Base-by-base conservation (phyloP, 1,284 basidiomycete genomes). In the Ganoderma resinaceum region DNA sequence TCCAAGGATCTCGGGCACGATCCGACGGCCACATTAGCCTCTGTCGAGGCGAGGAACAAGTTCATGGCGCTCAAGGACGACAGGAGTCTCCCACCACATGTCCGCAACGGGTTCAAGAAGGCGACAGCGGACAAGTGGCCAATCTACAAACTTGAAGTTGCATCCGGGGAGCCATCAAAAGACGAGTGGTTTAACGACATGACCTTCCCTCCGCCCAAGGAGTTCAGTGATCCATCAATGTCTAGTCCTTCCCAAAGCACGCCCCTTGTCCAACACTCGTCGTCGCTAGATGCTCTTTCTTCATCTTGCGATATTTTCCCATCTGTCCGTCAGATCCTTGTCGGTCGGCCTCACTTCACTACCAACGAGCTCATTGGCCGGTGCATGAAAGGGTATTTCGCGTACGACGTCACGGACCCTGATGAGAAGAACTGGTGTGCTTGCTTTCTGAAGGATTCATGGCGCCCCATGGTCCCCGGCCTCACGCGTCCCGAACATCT, bases 1-100 rank as follows among this genome's bases (percentile, higher is more conserved):
- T n/a, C n/a, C n/a, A 53, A 11, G 2, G 38, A 65, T 31, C 66
- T 72, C 2, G 74, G 74, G 3, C 70, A 58, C 62, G 73, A 75
- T 46, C 65, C 70, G 3, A 70, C 65, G 16, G 65, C 61, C n/a
- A 35, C 14, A 31, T 49, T 53, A 3, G 42, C 55, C 2, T 20
- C 33, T 12, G 31, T 18, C n/a, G n/a, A n/a, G 0, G 42, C 23
- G 6, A 40, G 38, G 31, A 31, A 18, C 16, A 29, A 1, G n/a
- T 12, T 35, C 37, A 33, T 62, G n/a, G n/a, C 16, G 16, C 40
- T 23, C 3, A 59, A 57, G 53, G 53, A 33, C 16, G 23, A 23
- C 16, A 8, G n/a, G n/a, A n/a, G n/a, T n/a, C n/a, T n/a, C n/a
- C n/a, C n/a, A n/a, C n/a, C n/a, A n/a, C 37, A 38, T 8, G 65